phyloP scores from a whole-genome alignment of 1,139 yeast genomes.

The Saccharomyces hybrid region DNA sequence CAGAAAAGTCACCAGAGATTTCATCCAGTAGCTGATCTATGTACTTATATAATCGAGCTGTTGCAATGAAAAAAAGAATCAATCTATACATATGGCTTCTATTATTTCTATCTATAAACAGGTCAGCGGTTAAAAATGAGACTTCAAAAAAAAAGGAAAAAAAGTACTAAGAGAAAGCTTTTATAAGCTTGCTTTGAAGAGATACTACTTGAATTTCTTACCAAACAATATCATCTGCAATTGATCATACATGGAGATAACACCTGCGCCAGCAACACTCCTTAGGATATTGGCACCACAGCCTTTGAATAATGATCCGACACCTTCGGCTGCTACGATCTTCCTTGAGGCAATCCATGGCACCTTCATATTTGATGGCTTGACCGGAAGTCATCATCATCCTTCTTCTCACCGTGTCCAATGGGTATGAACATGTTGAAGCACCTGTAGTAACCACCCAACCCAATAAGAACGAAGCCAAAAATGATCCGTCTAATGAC shows the following conservation, averaged over 20 bases:
- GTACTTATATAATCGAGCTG: not conserved
- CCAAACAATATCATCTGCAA: slow-evolving; percentile 66
- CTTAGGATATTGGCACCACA: slow-evolving; percentile 82
- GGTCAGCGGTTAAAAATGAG: not conserved
- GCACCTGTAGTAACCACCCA: slow-evolving; percentile 78
- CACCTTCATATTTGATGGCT: slow-evolving; percentile 69
- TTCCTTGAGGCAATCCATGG: slow-evolving; percentile 61
- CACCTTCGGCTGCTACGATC: slow-evolving; percentile 71
- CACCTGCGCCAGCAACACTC: slow-evolving; percentile 87
- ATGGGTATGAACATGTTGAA: slow-evolving; percentile 75
- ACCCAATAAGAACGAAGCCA: slow-evolving; percentile 70
- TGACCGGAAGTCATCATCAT: slow-evolving; percentile 86
- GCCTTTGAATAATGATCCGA: slow-evolving; percentile 68
- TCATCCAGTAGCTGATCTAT: not conserved
- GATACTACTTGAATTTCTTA: slow-evolving; percentile 52
- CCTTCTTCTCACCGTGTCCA: slow-evolving; percentile 80
- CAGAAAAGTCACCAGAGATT: not conserved
- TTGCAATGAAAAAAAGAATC: not conserved
- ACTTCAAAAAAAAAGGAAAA: not conserved
- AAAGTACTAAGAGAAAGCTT: not conserved
- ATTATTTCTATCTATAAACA: not conserved
- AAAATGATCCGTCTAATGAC: slow-evolving; percentile 60
- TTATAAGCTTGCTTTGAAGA: not conserved
- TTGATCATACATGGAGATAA: slow-evolving; percentile 71
- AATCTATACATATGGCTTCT: not conserved